These are phyloP conservation scores for Neoboletus magnificus DNA, from an alignment of 768 basidiomycete genomes.

Conservation along the genomic window DNA sequence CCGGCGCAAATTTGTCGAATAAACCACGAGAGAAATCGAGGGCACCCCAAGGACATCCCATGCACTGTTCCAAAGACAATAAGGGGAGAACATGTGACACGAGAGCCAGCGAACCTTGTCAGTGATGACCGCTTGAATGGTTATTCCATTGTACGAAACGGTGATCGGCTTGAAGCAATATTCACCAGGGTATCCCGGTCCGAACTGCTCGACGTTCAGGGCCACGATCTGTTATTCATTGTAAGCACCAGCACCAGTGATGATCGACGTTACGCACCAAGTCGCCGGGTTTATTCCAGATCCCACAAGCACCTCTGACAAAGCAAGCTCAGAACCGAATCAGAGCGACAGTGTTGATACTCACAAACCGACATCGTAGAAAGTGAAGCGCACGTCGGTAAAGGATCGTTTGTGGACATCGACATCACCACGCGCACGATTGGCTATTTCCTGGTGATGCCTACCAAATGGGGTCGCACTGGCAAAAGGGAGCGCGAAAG, in stretches of 20 bases:
- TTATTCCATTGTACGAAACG: conserved; percentile 55
- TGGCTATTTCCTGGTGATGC: conserved; percentile 46
- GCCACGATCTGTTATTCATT: conserved; percentile 23
- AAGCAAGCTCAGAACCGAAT: background rate
- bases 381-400: conserved; percentile 44
- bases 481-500: conserved; percentile 35
- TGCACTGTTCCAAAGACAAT: conserved; percentile 43
- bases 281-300: conserved; percentile 34
- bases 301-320: conserved; percentile 55
- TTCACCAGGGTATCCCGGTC: conserved; percentile 56
- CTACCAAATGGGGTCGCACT: conserved; percentile 25
- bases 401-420: conserved; percentile 34
- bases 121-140: conserved; percentile 49
- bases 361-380: conserved; percentile 52
- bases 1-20: conserved; percentile 54
- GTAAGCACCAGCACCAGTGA: background rate
- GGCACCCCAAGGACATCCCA: conserved; percentile 59
- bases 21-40: conserved; percentile 69
- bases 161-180: conserved; percentile 63
- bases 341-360: conserved; percentile 2
- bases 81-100: background rate
- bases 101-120: conserved; percentile 47
- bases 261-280: conserved; percentile 1
- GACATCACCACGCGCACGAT: conserved; percentile 40
- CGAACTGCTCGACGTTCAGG: conserved; percentile 43